Percentiles rank a stretch among this genome's conserved stretches.
These are phyloP conservation scores for Neurospora terricola DNA, from an alignment of 495 filamentous ascomycete species.

Conservation along the genomic window DNA sequence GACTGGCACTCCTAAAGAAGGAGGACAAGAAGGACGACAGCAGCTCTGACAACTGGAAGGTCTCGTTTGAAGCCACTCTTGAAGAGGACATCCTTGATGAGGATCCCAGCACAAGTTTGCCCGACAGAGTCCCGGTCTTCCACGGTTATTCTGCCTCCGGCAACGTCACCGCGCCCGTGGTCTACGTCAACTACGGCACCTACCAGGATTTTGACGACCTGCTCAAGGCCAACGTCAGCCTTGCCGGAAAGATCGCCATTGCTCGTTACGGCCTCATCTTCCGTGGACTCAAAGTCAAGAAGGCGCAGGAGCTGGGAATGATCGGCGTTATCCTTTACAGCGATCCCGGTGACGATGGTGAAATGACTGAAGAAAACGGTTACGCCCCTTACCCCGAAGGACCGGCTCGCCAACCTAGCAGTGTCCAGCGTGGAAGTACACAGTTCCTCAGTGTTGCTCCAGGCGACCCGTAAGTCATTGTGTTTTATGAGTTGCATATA, in stretches of 20 bases:
- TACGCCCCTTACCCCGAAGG: slow-evolving; percentile 74
- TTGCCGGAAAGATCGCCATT: slow-evolving; percentile 80
- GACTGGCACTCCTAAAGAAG: slow-evolving; percentile 65
- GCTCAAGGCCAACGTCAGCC: slow-evolving; percentile 57
- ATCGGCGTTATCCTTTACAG: slow-evolving; percentile 75
- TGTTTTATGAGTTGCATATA: background rate
- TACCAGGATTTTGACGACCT: slow-evolving; percentile 81
- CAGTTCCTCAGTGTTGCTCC: slow-evolving; percentile 64
- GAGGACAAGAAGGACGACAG: slow-evolving; percentile 34
- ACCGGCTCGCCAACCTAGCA: slow-evolving; percentile 76
- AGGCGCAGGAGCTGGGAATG: slow-evolving; percentile 87
- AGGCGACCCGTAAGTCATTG: slow-evolving; percentile 45
- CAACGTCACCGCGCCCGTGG: slow-evolving; percentile 70
- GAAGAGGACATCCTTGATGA: slow-evolving; percentile 82
- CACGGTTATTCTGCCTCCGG: slow-evolving; percentile 90
- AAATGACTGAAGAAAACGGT: slow-evolving; percentile 71
- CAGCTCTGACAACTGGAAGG: slow-evolving; percentile 34
- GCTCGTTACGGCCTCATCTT: slow-evolving; percentile 81
- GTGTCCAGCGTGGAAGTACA: slow-evolving; percentile 84
- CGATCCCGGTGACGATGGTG: slow-evolving; percentile 84
- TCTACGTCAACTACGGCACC: slow-evolving; percentile 85
- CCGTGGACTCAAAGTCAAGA: slow-evolving; percentile 85
- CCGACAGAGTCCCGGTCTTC: slow-evolving; percentile 79
- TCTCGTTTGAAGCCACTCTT: slow-evolving; percentile 70
- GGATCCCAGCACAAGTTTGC: slow-evolving; percentile 63